Percentiles rank a stretch among this genome's conserved stretches.
phyloP scores from a whole-genome alignment of 768 basidiomycete genomes.

The Suillus luteus region DNA sequence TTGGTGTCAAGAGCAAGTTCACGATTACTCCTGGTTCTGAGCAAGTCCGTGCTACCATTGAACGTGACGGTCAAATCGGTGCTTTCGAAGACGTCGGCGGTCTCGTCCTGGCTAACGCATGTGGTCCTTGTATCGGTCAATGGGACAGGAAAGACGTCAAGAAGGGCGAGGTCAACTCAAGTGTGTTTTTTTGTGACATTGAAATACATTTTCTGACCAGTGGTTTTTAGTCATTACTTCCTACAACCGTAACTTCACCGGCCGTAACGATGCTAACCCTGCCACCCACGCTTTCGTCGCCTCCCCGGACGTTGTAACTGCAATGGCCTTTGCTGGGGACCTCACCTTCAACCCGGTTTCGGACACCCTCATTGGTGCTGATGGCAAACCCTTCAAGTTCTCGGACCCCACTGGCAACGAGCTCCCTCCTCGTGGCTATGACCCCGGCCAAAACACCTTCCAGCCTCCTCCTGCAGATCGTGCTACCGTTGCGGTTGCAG shows the following conservation, averaged over 20 bases:
- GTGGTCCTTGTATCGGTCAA: slow-evolving; percentile 98
- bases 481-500: slow-evolving; percentile 80
- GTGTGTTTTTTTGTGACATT: slow-evolving; percentile 45
- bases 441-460: slow-evolving; percentile 97
- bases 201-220: slow-evolving; percentile 7
- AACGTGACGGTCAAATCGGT: slow-evolving; percentile 90
- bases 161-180: slow-evolving; percentile 97
- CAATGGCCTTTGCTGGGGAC: slow-evolving; percentile 91
- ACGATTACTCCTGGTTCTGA: slow-evolving; percentile 98
- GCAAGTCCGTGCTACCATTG: slow-evolving; percentile 97
- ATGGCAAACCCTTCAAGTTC: slow-evolving; percentile 98
- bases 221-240: slow-evolving; percentile 82
- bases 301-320: slow-evolving; percentile 94
- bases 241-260: slow-evolving; percentile 99
- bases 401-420: slow-evolving; percentile 88
- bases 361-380: slow-evolving; percentile 82
- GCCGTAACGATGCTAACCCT: slow-evolving; percentile 99
- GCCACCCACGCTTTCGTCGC: slow-evolving; percentile 97
- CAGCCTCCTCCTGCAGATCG: slow-evolving; percentile 91
- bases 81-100: slow-evolving; percentile 89
- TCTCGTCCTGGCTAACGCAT: slow-evolving; percentile 95
- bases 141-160: slow-evolving; percentile 97
- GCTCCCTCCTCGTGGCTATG: slow-evolving; percentile 94
- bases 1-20: slow-evolving; percentile 90
- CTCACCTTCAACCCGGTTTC: slow-evolving; percentile 97